Conservation (phyloP, 2,329 filamentous ascomycete genomes). For the Fusarium cyanostomum region DNA sequence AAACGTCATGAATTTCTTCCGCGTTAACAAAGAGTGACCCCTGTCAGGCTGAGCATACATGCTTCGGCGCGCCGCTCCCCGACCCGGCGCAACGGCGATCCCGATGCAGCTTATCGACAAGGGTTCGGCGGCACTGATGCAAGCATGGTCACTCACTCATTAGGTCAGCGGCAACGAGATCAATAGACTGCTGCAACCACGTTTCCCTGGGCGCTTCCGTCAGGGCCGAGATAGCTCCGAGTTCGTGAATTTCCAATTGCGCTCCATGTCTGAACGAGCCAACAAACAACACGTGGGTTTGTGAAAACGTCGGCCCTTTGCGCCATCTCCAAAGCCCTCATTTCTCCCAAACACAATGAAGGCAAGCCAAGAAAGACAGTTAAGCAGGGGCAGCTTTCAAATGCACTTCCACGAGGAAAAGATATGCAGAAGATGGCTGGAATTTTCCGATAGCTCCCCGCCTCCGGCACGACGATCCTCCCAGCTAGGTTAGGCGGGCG, state of each 20-base stretch:
- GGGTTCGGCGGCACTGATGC: conserved; percentile 6
- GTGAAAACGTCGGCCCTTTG: not conserved
- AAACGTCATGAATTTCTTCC: conserved; percentile 13
- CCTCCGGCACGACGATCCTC: conserved; percentile 32
- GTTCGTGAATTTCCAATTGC: not conserved
- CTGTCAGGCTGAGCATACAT: conserved; percentile 38
- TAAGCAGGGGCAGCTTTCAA: not conserved
- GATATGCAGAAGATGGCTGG: conserved; percentile 20
- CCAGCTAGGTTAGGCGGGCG: conserved; percentile 38
- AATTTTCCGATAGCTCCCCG: conserved; percentile 36
- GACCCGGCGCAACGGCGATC: conserved; percentile 39
- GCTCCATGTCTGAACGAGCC: not conserved
- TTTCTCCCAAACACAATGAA: conserved; percentile 13
- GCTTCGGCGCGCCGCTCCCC: conserved; percentile 17
- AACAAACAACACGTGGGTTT: not conserved
- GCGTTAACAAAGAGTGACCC: conserved; percentile 10
- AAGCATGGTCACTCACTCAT: too few relatives aligned
- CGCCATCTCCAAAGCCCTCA: conserved; percentile 33
- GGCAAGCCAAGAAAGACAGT: not conserved
- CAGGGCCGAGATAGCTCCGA: not conserved
- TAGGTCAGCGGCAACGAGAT: conserved; percentile 1
- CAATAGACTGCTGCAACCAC: not conserved
- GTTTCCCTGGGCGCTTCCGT: not conserved
- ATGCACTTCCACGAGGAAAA: not conserved
- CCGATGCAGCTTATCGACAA: conserved; percentile 31